phyloP scores from a whole-genome alignment of 2,329 filamentous ascomycete genomes.

The Trichophyton rubrum region DNA sequence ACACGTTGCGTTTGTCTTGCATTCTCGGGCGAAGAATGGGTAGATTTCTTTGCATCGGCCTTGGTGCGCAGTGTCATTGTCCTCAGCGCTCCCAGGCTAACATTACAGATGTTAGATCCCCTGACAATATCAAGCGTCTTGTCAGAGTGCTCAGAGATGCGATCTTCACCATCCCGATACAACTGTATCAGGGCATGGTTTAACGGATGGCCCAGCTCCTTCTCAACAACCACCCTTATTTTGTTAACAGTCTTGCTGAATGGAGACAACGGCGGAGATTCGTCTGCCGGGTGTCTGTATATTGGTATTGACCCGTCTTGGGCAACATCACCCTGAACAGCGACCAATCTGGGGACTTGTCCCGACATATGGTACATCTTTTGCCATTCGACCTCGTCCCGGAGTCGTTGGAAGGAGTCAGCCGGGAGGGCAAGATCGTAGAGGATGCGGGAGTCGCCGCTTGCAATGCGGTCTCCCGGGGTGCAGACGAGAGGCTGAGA shows the following conservation, averaged over 20 bases:
- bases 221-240: constrained; percentile 58
- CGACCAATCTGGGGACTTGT: constrained; percentile 80
- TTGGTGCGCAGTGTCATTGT: constrained; percentile 80
- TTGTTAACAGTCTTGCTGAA: constrained; percentile 62
- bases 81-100: constrained; percentile 82
- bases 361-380: constrained; percentile 87
- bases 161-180: constrained; percentile 79
- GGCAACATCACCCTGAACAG: constrained; percentile 65
- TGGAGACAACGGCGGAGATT: constrained; percentile 61
- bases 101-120: constrained; percentile 75
- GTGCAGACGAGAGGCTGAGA: constrained; percentile 24
- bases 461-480: constrained; percentile 51
- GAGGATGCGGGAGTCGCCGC: constrained; percentile 68
- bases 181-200: constrained; percentile 91
- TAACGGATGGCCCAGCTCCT: constrained; percentile 60
- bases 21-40: constrained; percentile 16
- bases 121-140: constrained; percentile 85
- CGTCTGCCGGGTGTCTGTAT: constrained; percentile 90
- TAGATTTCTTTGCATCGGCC: constrained; percentile 27
- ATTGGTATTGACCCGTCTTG: constrained; percentile 62
- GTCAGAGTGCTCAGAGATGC: constrained; percentile 93
- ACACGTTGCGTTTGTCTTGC: constrained; percentile 54
- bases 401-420: constrained; percentile 56
- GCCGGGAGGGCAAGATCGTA: constrained; percentile 51
- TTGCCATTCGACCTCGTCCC: constrained; percentile 70